Evolutionary conservation across 164 flowering plant genomes (phyloP), one percentile per base, ranked within the genome.

Genomic region (Houttuynia cordata): DNA sequence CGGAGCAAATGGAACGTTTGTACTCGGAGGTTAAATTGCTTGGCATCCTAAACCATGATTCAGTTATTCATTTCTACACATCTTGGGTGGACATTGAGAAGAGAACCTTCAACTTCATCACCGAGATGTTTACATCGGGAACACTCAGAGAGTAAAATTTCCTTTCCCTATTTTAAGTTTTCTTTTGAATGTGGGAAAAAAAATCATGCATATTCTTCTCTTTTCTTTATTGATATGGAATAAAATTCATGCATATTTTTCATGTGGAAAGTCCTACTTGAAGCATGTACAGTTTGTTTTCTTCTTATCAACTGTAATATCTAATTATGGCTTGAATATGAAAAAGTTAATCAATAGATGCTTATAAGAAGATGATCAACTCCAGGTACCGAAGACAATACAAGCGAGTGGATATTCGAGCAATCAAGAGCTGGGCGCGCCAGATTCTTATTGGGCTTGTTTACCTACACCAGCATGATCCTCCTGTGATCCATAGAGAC

Each of bases 121-220:
- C 97, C 6, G 98, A 92, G 67, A 75, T 89, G 88, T 83, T 92
- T 63, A 87, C 97, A 53, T 89, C 98, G 8, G 98, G 98, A 69
- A 84, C 85, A 49, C 82, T 92, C 7, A 77, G 96, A 83, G 86
- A 84, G 96, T 91, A 83, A 78, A 17, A 30, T 30, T 30, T 30
- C 6, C 37, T 30, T n/a, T 30, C 37, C 37, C 37, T 30, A 30
- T 2, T n/a, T 30, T 2, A 2, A 30, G 37, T 30, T 30, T 30
- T 30, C 37, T 30, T 6, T 30, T 30, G 37, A 30, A 30, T 30
- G 6, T 30, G 37, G 6, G 6, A 30, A 30, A 30, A 30, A n/a
- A n/a, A n/a, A n/a, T n/a, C n/a, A n/a, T n/a, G n/a, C n/a, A n/a
- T n/a, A n/a, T n/a, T n/a, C n/a, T n/a, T n/a, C n/a, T n/a, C n/a